phyloP scores from a whole-genome alignment of 805 yeast species.

The Lipomyces kockii region DNA sequence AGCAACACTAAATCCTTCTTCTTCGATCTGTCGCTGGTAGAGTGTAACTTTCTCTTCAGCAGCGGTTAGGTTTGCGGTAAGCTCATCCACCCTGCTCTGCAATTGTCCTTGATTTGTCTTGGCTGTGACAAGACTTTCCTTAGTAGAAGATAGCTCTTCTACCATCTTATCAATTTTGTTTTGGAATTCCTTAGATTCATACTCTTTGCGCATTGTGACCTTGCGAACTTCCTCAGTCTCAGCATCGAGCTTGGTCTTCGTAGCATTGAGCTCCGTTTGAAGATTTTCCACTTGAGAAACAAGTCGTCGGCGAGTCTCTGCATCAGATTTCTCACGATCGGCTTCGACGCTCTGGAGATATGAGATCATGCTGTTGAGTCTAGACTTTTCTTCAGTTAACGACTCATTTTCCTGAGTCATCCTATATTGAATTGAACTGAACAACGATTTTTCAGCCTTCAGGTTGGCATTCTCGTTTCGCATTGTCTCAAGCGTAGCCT shows the following conservation, averaged over 20 bases:
- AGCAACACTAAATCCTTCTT: slow-evolving; percentile 41
- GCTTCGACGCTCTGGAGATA: slow-evolving; percentile 64
- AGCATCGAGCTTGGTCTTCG: slow-evolving; percentile 55
- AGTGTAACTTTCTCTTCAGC: slow-evolving; percentile 40
- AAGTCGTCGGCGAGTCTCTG: slow-evolving; percentile 57
- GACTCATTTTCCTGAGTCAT: slow-evolving; percentile 58
- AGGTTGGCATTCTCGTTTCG: slow-evolving; percentile 55
- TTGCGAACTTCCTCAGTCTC: slow-evolving; percentile 58
- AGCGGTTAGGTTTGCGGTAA: slow-evolving; percentile 44
- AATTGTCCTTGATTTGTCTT: slow-evolving; percentile 50
- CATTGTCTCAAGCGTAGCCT: slow-evolving; percentile 51
- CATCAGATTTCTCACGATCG: slow-evolving; percentile 61
- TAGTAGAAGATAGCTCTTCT: slow-evolving; percentile 51
- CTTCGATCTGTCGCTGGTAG: slow-evolving; percentile 42
- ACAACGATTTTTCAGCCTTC: slow-evolving; percentile 59
- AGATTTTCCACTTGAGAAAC: slow-evolving; percentile 56
- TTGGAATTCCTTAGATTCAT: slow-evolving; percentile 60
- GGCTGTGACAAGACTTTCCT: slow-evolving; percentile 52
- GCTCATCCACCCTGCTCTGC: slow-evolving; percentile 46
- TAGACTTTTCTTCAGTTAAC: slow-evolving; percentile 61
- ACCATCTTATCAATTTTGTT: slow-evolving; percentile 63
- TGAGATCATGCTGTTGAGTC: slow-evolving; percentile 60
- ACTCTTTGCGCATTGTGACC: slow-evolving; percentile 58
- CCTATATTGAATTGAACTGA: slow-evolving; percentile 55
- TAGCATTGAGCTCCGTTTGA: slow-evolving; percentile 52